phyloP scores from a whole-genome alignment of 2,329 filamentous ascomycete genomes.

The Geosmithia putterillii region DNA sequence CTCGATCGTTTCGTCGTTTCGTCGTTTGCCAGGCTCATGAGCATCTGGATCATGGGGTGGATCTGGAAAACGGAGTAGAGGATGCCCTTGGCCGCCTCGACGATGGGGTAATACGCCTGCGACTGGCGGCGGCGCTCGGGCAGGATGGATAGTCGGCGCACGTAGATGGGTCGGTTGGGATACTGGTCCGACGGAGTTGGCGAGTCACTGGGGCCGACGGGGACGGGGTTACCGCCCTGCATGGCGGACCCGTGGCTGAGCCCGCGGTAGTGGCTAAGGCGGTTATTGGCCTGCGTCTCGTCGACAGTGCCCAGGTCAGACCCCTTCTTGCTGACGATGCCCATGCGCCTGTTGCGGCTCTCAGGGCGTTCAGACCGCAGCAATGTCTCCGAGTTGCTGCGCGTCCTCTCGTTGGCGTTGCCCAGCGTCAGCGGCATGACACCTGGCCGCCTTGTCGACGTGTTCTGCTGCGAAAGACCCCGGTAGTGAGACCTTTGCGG shows the following conservation, averaged over 20 bases:
- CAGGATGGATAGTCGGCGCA: slow-evolving; percentile 49
- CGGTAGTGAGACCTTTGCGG: slow-evolving; percentile 69
- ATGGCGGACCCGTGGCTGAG: slow-evolving; percentile 59
- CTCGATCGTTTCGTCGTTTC: slow-evolving; percentile 49
- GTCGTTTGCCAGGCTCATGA: slow-evolving; percentile 49
- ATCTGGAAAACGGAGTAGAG: slow-evolving; percentile 57
- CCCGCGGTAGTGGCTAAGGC: slow-evolving; percentile 54
- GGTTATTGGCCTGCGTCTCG: slow-evolving; percentile 48
- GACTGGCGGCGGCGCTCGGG: slow-evolving; percentile 53
- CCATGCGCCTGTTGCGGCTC: slow-evolving; percentile 51
- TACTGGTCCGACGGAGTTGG: slow-evolving; percentile 45
- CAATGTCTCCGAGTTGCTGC: slow-evolving; percentile 53
- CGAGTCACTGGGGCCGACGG: slow-evolving; percentile 36
- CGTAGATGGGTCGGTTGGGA: slow-evolving; percentile 47
- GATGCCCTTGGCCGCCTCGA: slow-evolving; percentile 54
- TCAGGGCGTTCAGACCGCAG: slow-evolving; percentile 39
- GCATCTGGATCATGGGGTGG: slow-evolving; percentile 54
- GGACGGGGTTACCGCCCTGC: slow-evolving; percentile 40
- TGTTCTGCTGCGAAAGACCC: slow-evolving; percentile 56
- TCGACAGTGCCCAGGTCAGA: slow-evolving; percentile 51
- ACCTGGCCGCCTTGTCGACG: slow-evolving; percentile 53
- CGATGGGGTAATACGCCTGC: slow-evolving; percentile 44
- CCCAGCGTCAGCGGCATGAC: slow-evolving; percentile 60
- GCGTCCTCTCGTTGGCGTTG: slow-evolving; percentile 54
- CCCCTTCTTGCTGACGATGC: slow-evolving; percentile 45